phyloP scores from a whole-genome alignment of 2,329 filamentous ascomycete species.

The Hypocrella siamensis region DNA sequence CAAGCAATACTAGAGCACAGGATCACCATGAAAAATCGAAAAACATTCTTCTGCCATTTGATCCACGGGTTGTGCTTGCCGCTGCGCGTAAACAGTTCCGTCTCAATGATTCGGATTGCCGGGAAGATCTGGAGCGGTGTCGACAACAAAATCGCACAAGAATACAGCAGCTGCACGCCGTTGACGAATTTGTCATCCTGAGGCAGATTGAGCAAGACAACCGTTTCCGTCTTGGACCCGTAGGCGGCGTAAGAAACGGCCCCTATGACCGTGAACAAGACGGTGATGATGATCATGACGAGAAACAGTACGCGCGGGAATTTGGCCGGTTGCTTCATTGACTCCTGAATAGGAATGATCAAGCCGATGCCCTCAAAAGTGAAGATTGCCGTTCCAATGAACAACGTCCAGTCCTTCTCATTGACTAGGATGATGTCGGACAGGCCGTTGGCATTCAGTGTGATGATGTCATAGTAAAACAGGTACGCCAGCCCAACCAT shows the following conservation, averaged over 20 bases:
- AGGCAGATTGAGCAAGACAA: constrained; percentile 88
- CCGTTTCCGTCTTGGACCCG: constrained; percentile 87
- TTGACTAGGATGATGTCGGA: constrained; percentile 89
- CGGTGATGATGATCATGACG: constrained; percentile 91
- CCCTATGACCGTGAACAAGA: constrained; percentile 81
- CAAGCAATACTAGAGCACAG: constrained; percentile 79
- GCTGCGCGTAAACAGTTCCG: constrained; percentile 81
- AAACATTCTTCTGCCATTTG: constrained; percentile 99
- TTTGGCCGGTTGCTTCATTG: constrained; percentile 81
- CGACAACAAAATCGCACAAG: constrained; percentile 88
- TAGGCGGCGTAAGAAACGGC: constrained; percentile 93
- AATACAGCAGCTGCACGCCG: constrained; percentile 90
- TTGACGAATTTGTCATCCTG: constrained; percentile 95
- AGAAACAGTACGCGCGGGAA: constrained; percentile 78
- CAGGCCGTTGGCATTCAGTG: constrained; percentile 59
- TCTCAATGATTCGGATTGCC: constrained; percentile 90
- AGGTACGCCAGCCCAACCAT: constrained; percentile 82
- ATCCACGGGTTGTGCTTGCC: constrained; percentile 97
- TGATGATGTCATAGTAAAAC: constrained; percentile 87
- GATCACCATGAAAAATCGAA: constrained; percentile 84
- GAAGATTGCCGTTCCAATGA: constrained; percentile 97
- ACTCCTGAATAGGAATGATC: constrained; percentile 95
- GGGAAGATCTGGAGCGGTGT: constrained; percentile 96
- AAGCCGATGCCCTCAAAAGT: constrained; percentile 96
- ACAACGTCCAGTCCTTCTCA: constrained; percentile 80